These are phyloP conservation scores for Cicer chorassanicum DNA, from an alignment of 306 rosid species.

Conservation along the genomic window DNA sequence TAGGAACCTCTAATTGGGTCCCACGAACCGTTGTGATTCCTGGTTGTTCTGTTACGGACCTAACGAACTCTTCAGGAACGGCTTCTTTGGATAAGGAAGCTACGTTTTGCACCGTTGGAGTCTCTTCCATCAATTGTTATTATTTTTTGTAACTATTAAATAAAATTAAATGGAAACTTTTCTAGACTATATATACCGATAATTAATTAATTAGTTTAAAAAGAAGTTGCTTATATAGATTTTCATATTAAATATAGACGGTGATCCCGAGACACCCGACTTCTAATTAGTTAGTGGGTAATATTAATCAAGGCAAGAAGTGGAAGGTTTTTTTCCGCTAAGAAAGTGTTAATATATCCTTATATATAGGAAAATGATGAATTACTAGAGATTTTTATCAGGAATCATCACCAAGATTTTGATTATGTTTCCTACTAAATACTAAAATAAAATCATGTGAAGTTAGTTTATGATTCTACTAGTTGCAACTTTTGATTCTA, in stretches of 20 bases:
- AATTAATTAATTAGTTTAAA: too few relatives aligned
- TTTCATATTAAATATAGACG: neutral
- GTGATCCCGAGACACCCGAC: neutral
- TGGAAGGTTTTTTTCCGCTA: neutral
- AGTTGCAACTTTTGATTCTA: too few relatives aligned
- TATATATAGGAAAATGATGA: too few relatives aligned
- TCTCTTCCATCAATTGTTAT: neutral
- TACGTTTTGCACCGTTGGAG: neutral
- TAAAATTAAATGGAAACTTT: too few relatives aligned
- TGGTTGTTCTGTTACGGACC: neutral
- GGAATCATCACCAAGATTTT: too few relatives aligned
- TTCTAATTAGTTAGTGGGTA: neutral
- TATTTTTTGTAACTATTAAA: too few relatives aligned
- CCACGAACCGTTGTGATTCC: slow-evolving; percentile 8
- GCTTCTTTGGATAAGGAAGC: neutral
- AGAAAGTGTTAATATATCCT: neutral
- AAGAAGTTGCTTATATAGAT: neutral
- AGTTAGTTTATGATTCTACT: too few relatives aligned
- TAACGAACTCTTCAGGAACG: neutral
- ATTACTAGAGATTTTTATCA: too few relatives aligned
- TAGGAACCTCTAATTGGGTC: slow-evolving; percentile 16
- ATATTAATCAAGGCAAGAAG: neutral
- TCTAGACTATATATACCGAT: neutral
- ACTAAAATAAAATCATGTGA: too few relatives aligned
- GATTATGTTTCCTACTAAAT: too few relatives aligned